Evolutionary conservation across 2,329 filamentous ascomycete genomes (phyloP), one percentile per base, ranked within the genome.

Genomic region (Penicillium oxalicum): DNA sequence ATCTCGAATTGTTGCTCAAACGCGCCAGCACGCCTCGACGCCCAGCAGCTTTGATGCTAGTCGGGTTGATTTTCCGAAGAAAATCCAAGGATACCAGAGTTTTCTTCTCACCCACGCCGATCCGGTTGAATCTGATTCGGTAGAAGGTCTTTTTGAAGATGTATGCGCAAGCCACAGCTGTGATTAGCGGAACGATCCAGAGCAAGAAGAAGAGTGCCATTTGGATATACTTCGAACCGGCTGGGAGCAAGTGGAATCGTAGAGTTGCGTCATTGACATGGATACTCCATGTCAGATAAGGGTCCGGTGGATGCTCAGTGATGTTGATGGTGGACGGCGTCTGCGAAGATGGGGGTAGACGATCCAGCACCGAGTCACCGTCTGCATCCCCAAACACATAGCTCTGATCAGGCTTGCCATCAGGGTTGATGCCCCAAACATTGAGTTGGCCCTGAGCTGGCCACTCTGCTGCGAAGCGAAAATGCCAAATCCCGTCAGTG

Each of bases 401-500:
- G 6, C 76, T 76, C 51, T 80, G 73, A 62, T 86, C 82, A 0
- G 82, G 81, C 55, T 78, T 68, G 18, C 81, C 80, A 62, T 84
- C 76, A 0, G 77, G 75, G 57, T 84, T 82, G 61, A 84, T 80
- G 44, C 82, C 83, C 82, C 83, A 86, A 4, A 83, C 73, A 55
- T 84, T 86, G 50, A 84, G 67, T 58, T 84, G 81, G 48, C 81
- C 76, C 41, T 76, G 68, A 2, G 77, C 76, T 5, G 82, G 82
- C 77, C 80, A 86, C 59, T 86, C 82, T 3, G 75, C 72, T 74
- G 83, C 77, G 50, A 84, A 80, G 53, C 80, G 73, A 56, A 78
- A 79, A 18, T 72, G 68, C 83, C 83, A 86, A 3, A 69, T 65
- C 12, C 74, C 71, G 44, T 80, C 72, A 18, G 66, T 66, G 28